A percentile compares a stretch with the other conserved stretches of the same genome.
Conservation (phyloP, 306 rosid genomes). For the Alnus glutinosa region DNA sequence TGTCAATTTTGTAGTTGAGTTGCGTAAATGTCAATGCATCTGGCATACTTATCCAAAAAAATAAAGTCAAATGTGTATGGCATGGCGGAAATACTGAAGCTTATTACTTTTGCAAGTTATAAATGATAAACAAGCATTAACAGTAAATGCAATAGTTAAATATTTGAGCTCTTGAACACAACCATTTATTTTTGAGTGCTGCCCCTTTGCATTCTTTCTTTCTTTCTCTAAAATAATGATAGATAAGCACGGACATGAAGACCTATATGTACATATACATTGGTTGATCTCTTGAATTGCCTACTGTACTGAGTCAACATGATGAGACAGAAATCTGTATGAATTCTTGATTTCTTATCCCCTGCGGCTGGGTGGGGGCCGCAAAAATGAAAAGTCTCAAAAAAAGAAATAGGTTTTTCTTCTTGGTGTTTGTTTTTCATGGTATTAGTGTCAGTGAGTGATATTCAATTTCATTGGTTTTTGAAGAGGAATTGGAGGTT, state of each 20-base stretch:
- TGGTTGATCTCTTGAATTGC: background rate
- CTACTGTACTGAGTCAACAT: background rate
- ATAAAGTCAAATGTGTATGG: background rate
- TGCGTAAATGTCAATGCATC: background rate
- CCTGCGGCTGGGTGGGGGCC: too few relatives aligned
- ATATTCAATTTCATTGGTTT: slow-evolving; percentile 33
- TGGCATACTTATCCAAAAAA: background rate
- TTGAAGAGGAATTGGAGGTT: slow-evolving; percentile 71
- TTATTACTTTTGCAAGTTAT: background rate
- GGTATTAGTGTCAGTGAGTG: slow-evolving; percentile 8
- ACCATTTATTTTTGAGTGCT: background rate
- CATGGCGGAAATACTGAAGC: background rate
- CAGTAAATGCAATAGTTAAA: background rate
- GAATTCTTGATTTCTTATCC: background rate
- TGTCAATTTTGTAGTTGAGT: background rate
- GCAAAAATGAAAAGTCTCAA: background rate
- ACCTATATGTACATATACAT: background rate
- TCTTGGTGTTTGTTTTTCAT: slow-evolving; percentile 17
- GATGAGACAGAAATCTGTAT: background rate
- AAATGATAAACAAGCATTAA: background rate
- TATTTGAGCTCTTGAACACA: background rate
- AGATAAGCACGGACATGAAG: background rate
- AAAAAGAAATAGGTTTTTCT: background rate
- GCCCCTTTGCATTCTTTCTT: background rate
- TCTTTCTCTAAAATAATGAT: background rate